A percentile compares a stretch with the other conserved stretches of the same genome.
These are phyloP conservation scores for Coleophoma cylindrospora DNA, from an alignment of 2,329 filamentous ascomycete genomes.

Conservation along the genomic window DNA sequence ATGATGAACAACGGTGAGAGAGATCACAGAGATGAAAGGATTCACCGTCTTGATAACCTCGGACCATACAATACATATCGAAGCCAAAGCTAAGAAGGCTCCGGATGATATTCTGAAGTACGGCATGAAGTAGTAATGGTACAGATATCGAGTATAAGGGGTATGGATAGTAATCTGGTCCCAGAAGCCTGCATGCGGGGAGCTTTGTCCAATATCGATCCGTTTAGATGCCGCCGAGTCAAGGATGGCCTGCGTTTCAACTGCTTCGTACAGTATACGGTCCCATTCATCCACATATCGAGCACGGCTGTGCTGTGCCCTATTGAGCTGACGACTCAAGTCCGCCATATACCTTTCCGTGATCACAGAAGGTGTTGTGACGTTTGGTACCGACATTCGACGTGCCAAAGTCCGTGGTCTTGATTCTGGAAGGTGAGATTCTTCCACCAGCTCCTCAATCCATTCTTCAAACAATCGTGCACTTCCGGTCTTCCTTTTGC, in stretches of 20 bases:
- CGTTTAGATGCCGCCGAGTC: slow-evolving; percentile 77
- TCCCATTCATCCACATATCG: slow-evolving; percentile 87
- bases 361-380: slow-evolving; percentile 70
- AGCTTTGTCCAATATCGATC: slow-evolving; percentile 65
- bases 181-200: slow-evolving; percentile 49
- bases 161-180: slow-evolving; percentile 60
- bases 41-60: slow-evolving; percentile 83
- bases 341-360: slow-evolving; percentile 93
- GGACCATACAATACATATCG: slow-evolving; percentile 84
- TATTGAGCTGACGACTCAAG: slow-evolving; percentile 73
- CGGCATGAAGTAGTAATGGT: slow-evolving; percentile 71
- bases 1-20: slow-evolving; percentile 52
- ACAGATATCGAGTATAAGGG: slow-evolving; percentile 75
- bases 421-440: slow-evolving; percentile 63
- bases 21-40: slow-evolving; percentile 68
- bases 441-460: slow-evolving; percentile 90
- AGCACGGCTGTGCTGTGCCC: slow-evolving; percentile 76
- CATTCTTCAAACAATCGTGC: slow-evolving; percentile 78
- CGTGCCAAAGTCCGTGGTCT: slow-evolving; percentile 38
- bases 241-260: slow-evolving; percentile 73
- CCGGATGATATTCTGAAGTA: slow-evolving; percentile 60
- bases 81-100: slow-evolving; percentile 67
- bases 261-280: slow-evolving; percentile 67
- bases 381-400: slow-evolving; percentile 35
- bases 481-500: slow-evolving; percentile 74